Evolutionary conservation across 305 asterid genomes (phyloP), one percentile per base, ranked within the genome.

Genomic region (Solanum hybrid): DNA sequence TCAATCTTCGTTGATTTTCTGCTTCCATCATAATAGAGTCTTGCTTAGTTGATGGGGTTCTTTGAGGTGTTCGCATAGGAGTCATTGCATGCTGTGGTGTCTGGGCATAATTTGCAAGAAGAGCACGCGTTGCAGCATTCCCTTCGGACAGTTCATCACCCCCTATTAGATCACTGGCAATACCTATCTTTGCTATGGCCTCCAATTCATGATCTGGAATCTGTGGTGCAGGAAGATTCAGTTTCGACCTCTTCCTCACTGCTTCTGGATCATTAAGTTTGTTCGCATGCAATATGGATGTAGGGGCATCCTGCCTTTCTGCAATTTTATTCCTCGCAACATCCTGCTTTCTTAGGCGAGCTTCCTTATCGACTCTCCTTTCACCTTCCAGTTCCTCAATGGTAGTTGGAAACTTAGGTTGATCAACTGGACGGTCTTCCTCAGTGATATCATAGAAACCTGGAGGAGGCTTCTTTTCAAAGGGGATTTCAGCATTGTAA

Each of bases 21-120:
- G 99, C 99, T 89, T 97, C 99, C 99, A 96, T 97, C 99, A 97
- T 95, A 85, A 98, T 93, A 13, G 99, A 96, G 68, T 98, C 99
- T 89, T 95, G 98, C 94, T 95, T 97, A 84, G 96, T 95, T 34
- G 96, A 94, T 70, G 98, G 99, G 33, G 99, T 98, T 90, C 99
- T 93, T 86, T 96, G 99, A 82, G 99, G 99, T 76, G 98, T 95
- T 90, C 98, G 92, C 93, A 94, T 83, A 33, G 99, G 98, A 92
- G 99, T 97, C 98, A 94, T 94, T 68, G 98, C 99, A 90, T 93
- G 98, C 11, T 93, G 92, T n/a, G 99, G 99, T 15, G 99, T 96
- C 92, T 96, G 96, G 36, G 96, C 95, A 93, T 97, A 95, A 91
- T 90, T 97, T 41, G 99, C 97, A 86, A 98, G 96, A 85, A 98